phyloP scores from a whole-genome alignment of 2,329 filamentous ascomycete genomes.

The Furcasterigmium furcatum region DNA sequence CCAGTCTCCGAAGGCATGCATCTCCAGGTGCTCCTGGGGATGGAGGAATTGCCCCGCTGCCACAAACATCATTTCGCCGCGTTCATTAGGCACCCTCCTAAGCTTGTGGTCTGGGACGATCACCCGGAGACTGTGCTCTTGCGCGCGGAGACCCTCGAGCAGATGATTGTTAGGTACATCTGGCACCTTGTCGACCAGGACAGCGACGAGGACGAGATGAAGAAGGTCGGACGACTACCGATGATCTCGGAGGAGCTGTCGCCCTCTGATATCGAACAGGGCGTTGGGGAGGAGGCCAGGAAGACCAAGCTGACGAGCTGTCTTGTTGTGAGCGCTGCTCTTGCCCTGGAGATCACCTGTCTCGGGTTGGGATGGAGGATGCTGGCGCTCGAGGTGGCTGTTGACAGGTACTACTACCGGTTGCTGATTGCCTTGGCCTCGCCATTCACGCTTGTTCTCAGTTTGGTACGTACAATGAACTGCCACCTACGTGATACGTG shows the following conservation, averaged over 20 bases:
- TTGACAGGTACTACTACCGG: slow-evolving; percentile 51
- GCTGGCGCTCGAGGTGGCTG: slow-evolving; percentile 49
- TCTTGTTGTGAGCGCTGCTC: slow-evolving; percentile 45
- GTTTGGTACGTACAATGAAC: slow-evolving; percentile 26
- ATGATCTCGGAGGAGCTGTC: slow-evolving; percentile 20
- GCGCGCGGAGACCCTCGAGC: slow-evolving; percentile 48
- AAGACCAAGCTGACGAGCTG: slow-evolving; percentile 51
- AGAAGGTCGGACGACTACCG: slow-evolving; percentile 25
- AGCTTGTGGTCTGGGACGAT: slow-evolving; percentile 62
- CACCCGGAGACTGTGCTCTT: slow-evolving; percentile 53
- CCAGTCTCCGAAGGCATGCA: slow-evolving; percentile 55
- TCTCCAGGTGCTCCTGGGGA: slow-evolving; percentile 57
- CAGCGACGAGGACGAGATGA: slow-evolving; percentile 31
- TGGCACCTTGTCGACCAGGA: slow-evolving; percentile 43
- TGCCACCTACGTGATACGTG: rapidly evolving
- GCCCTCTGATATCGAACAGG: slow-evolving; percentile 41
- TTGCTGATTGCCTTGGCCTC: slow-evolving; percentile 48
- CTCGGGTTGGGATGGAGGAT: slow-evolving; percentile 54
- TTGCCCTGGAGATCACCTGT: slow-evolving; percentile 47
- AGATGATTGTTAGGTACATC: slow-evolving; percentile 52
- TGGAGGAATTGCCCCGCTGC: slow-evolving; percentile 52
- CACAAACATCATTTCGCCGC: slow-evolving; percentile 65
- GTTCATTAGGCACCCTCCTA: slow-evolving; percentile 52
- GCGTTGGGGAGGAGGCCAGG: slow-evolving; percentile 33
- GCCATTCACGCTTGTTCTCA: slow-evolving; percentile 56